Conservation (phyloP, 1,139 yeast species). For the Blastobotrys serpentis region DNA sequence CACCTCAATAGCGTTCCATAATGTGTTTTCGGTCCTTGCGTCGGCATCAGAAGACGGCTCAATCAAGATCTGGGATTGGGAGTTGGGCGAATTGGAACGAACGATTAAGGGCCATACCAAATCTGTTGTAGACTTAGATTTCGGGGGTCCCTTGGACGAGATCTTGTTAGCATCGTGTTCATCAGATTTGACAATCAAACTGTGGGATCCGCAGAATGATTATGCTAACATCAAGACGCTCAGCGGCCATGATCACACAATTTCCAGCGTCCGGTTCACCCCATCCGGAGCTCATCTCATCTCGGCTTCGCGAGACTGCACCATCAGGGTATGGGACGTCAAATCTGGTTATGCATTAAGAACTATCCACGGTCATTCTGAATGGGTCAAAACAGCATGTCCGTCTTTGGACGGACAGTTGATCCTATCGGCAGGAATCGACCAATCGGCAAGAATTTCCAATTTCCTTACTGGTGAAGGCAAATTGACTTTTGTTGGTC, state of each 20-base stretch:
- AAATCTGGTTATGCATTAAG: conserved; percentile 64
- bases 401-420: conserved; percentile 53
- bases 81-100: conserved; percentile 63
- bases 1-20: conserved; percentile 69
- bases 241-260: conserved; percentile 88
- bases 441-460: conserved; percentile 67
- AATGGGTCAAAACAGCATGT: conserved; percentile 79
- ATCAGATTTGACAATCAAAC: conserved; percentile 67
- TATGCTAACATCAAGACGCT: conserved; percentile 63
- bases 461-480: conserved; percentile 68
- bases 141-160: conserved; percentile 45
- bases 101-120: conserved; percentile 77
- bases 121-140: conserved; percentile 59
- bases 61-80: conserved; percentile 74
- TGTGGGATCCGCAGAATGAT: conserved; percentile 60
- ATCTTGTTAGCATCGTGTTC: conserved; percentile 61
- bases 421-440: conserved; percentile 76
- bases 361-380: conserved; percentile 76
- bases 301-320: conserved; percentile 74
- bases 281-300: conserved; percentile 50
- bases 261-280: conserved; percentile 62
- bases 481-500: conserved; percentile 67
- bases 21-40: conserved; percentile 61
- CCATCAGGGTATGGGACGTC: conserved; percentile 77
- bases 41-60: conserved; percentile 76